phyloP scores from a whole-genome alignment of 345 rosid species.

The Eucalyptus regnans region DNA sequence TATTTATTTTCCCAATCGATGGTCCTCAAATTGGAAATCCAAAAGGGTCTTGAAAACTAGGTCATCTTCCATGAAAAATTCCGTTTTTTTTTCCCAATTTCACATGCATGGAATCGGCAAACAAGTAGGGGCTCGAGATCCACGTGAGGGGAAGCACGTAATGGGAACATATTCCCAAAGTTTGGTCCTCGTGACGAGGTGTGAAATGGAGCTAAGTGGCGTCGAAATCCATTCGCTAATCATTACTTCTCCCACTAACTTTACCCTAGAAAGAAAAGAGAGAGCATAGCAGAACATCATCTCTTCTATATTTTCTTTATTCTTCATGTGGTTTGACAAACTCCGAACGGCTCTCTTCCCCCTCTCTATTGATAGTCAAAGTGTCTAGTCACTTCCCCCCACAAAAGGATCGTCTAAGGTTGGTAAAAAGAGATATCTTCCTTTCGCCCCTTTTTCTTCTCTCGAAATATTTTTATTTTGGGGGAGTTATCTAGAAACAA shows the following conservation, averaged over 20 bases:
- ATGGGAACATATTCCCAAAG: constrained; percentile 32
- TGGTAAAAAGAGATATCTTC: neutral
- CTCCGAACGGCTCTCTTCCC: constrained; percentile 1
- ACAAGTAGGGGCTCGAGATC: constrained; percentile 2
- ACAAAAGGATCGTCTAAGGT: neutral
- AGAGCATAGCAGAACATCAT: neutral
- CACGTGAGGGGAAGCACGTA: constrained; percentile 19
- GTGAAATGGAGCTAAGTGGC: neutral
- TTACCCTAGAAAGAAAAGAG: neutral
- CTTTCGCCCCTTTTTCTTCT: neutral
- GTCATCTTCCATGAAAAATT: neutral
- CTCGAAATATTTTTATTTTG: neutral
- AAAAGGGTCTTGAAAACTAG: neutral
- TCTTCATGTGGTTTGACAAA: neutral
- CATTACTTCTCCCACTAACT: constrained; percentile 51
- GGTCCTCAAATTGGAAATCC: neutral
- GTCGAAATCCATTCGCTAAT: constrained; percentile 35
- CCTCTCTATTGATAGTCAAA: constrained; percentile 12
- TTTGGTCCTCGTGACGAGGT: constrained; percentile 29
- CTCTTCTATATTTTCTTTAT: neutral
- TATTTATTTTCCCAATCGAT: neutral
- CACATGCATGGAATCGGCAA: neutral
- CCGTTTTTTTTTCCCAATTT: neutral
- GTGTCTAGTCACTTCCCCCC: neutral
- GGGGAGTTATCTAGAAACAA: neutral